phyloP scores from a whole-genome alignment of 257 asterid genomes.

The Solanum etuberosum region DNA sequence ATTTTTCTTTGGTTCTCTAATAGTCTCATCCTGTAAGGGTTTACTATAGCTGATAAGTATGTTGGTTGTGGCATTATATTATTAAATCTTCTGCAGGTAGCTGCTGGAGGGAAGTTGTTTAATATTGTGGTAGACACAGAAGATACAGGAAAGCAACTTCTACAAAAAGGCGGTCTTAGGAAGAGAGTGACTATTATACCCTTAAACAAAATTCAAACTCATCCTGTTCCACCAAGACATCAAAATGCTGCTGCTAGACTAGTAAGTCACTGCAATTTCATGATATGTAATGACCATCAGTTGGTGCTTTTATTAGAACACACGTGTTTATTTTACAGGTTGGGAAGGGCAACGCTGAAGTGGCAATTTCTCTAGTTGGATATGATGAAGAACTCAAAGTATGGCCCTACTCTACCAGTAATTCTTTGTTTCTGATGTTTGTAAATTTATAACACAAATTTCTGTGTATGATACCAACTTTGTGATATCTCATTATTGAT shows the following conservation, averaged over 20 bases:
- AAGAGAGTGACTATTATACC: constrained; percentile 95
- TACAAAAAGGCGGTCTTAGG: constrained; percentile 73
- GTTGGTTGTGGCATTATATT: constrained; percentile 4
- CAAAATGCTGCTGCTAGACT: constrained; percentile 66
- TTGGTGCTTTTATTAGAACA: neutral
- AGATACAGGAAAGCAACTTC: constrained; percentile 77
- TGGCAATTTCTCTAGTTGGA: constrained; percentile 91
- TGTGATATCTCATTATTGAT: neutral
- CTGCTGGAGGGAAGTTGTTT: constrained; percentile 93
- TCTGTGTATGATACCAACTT: neutral
- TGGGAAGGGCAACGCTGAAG: constrained; percentile 91
- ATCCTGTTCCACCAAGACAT: constrained; percentile 45
- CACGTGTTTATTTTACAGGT: constrained; percentile 40
- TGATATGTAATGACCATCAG: neutral
- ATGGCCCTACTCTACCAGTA: constrained; percentile 12
- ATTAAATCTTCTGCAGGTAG: constrained; percentile 50
- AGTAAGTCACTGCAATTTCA: constrained; percentile 28
- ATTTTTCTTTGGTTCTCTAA: constrained; percentile 1
- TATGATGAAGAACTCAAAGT: constrained; percentile 81
- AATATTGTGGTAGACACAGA: constrained; percentile 91
- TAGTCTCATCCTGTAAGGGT: neutral
- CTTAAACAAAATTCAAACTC: constrained; percentile 71
- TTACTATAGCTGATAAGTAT: neutral
- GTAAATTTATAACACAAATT: neutral
- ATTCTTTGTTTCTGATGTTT: neutral